These are phyloP conservation scores for Colletotrichum scovillei DNA, from an alignment of 2,329 filamentous ascomycete genomes.

Conservation along the genomic window DNA sequence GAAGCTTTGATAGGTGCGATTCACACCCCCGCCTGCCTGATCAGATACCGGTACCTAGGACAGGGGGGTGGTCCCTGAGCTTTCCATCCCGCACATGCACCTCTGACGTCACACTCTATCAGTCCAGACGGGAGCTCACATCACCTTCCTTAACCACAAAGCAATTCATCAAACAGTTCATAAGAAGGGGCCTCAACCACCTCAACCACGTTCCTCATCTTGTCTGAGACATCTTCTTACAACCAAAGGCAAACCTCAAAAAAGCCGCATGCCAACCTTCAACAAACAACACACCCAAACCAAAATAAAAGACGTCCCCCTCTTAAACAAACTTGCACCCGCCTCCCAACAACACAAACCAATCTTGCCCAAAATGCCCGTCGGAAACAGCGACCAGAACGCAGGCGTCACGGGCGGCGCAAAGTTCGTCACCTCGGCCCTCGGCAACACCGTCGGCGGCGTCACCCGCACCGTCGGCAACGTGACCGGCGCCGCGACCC, in stretches of 20 bases:
- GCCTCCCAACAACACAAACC: conserved; percentile 27
- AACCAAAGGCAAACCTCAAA: background rate
- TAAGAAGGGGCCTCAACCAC: conserved; percentile 7
- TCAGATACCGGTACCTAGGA: conserved; percentile 7
- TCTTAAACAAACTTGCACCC: background rate
- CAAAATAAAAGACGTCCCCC: background rate
- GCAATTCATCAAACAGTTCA: background rate
- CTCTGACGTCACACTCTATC: conserved; percentile 20
- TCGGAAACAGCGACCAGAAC: conserved; percentile 38
- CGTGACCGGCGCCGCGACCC: conserved; percentile 62
- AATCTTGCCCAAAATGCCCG: conserved; percentile 37
- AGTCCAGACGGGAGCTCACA: background rate
- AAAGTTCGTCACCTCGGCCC: conserved; percentile 52
- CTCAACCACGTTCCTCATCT: background rate
- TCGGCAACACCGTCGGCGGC: conserved; percentile 55
- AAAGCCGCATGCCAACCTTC: background rate
- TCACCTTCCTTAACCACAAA: background rate
- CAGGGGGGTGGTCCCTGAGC: background rate
- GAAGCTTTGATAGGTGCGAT: conserved; percentile 30
- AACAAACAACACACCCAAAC: background rate
- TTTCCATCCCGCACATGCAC: background rate
- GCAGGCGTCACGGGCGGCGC: conserved; percentile 46
- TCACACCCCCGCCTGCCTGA: background rate
- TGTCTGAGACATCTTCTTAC: accelerated
- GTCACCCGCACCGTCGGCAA: conserved; percentile 53